phyloP scores from a whole-genome alignment of 208 protist species.

The Trypanosoma boissoni region DNA sequence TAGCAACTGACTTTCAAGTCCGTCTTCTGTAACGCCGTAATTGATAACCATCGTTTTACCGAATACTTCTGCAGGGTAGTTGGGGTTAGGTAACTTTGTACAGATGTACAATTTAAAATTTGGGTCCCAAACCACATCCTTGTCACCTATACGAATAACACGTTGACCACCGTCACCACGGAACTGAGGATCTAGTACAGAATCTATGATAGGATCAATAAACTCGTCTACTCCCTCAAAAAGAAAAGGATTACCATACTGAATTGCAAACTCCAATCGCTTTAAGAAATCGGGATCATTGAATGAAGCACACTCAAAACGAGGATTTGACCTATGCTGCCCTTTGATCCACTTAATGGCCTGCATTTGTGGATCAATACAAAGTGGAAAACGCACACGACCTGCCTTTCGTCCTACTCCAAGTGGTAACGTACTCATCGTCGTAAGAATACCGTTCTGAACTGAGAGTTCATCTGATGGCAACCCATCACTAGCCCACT shows the following conservation, averaged over 20 bases:
- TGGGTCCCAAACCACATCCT: constrained; percentile 97
- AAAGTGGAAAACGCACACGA: constrained; percentile 95
- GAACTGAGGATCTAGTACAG: constrained; percentile 97
- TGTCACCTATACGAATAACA: constrained; percentile 94
- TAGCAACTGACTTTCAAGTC: constrained; percentile 98
- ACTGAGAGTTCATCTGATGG: constrained; percentile 98
- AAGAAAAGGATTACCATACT: constrained; percentile 97
- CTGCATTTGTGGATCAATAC: constrained; percentile 99
- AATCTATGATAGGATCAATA: constrained; percentile 98
- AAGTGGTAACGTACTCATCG: constrained; percentile 79
- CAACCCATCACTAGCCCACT: constrained; percentile 97
- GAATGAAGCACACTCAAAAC: constrained; percentile 95
- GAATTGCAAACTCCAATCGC: constrained; percentile 96
- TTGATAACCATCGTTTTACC: constrained; percentile 98
- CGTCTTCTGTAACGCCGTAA: constrained; percentile 97
- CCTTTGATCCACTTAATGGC: constrained; percentile 99
- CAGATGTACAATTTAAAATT: constrained; percentile 98
- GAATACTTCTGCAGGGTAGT: constrained; percentile 98
- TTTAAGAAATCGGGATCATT: constrained; percentile 97
- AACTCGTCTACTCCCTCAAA: constrained; percentile 99
- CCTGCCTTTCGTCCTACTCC: constrained; percentile 75
- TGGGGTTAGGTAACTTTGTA: constrained; percentile 98
- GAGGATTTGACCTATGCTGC: constrained; percentile 88
- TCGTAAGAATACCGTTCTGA: constrained; percentile 98
- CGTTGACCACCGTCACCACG: constrained; percentile 73